These are phyloP conservation scores for Fusarium solani-melongenae DNA, from an alignment of 2,329 filamentous ascomycete genomes.

Conservation along the genomic window DNA sequence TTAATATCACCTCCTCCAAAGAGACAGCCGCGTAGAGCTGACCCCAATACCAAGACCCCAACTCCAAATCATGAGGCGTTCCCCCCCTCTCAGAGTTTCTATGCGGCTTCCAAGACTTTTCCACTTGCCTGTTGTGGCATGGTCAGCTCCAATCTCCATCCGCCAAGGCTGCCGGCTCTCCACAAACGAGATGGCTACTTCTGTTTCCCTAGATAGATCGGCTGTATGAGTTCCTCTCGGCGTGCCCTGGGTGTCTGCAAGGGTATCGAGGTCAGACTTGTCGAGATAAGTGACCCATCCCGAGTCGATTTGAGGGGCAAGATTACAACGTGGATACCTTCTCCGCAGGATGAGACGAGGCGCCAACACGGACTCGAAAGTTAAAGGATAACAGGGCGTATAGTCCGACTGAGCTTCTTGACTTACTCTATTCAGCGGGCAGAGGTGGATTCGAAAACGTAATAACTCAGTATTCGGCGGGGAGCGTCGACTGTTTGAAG, in stretches of 20 bases:
- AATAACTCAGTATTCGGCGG: conserved; percentile 28
- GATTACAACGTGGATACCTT: neutral
- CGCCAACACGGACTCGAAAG: neutral
- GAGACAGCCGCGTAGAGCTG: neutral
- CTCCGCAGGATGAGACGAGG: neutral
- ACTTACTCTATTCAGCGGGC: conserved; percentile 26
- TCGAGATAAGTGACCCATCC: neutral
- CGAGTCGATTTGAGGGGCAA: neutral
- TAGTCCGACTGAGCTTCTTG: conserved; percentile 7
- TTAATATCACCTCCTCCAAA: neutral
- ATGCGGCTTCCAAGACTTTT: conserved; percentile 33
- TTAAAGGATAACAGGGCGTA: neutral
- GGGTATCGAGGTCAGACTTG: neutral
- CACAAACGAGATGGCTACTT: conserved; percentile 9
- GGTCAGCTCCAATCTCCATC: conserved; percentile 7
- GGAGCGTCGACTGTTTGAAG: conserved; percentile 12
- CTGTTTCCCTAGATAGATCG: neutral
- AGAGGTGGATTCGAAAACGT: conserved; percentile 36
- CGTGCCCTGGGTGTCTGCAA: neutral
- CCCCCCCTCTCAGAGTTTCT: conserved; percentile 5
- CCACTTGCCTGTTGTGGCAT: conserved; percentile 31
- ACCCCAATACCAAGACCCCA: conserved; percentile 29
- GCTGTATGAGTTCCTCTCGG: neutral
- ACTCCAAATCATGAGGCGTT: conserved; percentile 12
- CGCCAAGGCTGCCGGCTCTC: conserved; percentile 27